A percentile compares a stretch with the other conserved stretches of the same genome.
Conservation (phyloP, 805 yeast genomes). For the Candida tibetensis region DNA sequence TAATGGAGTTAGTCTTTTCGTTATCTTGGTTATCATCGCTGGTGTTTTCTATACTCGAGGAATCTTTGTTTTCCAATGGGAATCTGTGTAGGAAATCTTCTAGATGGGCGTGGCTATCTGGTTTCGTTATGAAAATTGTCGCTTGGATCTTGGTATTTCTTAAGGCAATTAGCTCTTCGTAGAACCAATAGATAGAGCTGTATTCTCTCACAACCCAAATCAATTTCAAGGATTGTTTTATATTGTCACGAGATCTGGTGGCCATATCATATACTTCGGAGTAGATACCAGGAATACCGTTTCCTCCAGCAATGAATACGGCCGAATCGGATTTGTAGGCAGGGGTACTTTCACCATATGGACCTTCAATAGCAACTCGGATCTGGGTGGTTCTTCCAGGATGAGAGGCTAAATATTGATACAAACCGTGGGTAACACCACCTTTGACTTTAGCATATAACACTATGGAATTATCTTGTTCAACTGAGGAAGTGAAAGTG, state of each 20-base stretch:
- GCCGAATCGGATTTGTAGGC: slow-evolving; percentile 46
- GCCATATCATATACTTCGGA: slow-evolving; percentile 33
- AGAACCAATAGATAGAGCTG: slow-evolving; percentile 48
- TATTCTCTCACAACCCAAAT: slow-evolving; percentile 63
- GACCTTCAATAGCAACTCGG: slow-evolving; percentile 57
- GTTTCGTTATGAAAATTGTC: slow-evolving; percentile 28
- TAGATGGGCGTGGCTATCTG: too few relatives aligned
- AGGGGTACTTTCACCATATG: slow-evolving; percentile 53
- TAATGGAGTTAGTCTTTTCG: slow-evolving; percentile 8
- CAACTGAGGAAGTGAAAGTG: slow-evolving; percentile 18
- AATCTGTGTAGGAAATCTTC: too few relatives aligned
- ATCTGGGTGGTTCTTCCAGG: slow-evolving; percentile 27
- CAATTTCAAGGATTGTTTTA: slow-evolving; percentile 26
- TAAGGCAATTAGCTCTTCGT: slow-evolving; percentile 37
- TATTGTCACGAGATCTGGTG: too few relatives aligned
- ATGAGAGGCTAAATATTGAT: slow-evolving; percentile 21
- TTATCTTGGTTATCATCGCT: slow-evolving; percentile 3
- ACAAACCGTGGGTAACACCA: slow-evolving; percentile 32
- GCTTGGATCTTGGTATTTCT: slow-evolving; percentile 26
- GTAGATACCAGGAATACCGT: slow-evolving; percentile 57
- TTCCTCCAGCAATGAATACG: slow-evolving; percentile 59
- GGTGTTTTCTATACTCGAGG: slow-evolving; percentile 14
- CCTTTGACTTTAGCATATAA: slow-evolving; percentile 21
- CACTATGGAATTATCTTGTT: slow-evolving; percentile 18
- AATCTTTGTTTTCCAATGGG: slow-evolving; percentile 11